Base-by-base conservation (phyloP, 169 alveolate species). In the Eimeria necatrix region DNA sequence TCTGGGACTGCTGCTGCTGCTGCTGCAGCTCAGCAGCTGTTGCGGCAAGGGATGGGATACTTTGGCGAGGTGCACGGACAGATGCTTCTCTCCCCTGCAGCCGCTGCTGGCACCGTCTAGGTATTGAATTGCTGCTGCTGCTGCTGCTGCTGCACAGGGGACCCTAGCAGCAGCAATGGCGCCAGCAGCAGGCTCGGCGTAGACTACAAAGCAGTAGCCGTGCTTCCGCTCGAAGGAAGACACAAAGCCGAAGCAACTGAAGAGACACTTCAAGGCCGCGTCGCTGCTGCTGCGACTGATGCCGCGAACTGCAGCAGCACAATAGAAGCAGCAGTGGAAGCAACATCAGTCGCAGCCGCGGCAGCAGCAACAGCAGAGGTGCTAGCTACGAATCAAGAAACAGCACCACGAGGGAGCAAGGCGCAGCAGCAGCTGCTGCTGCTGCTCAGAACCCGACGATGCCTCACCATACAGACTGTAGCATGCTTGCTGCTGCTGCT, bases 241-340 rank as follows among this genome's bases (percentile, higher is more conserved):
- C 16, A 83, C 12, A 9, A 0, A 22, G 20, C 91, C 91, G 16
- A 83, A 83, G 59, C 53, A 32, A 53, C 59, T 4, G 22, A 83
- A 83, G 26, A 56, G 91, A 7, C 22, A 46, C 10, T 7, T 20
- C 53, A 83, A 60, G 3, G 91, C n/a, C 41, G 49, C 26, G 52
- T 46, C 22, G 53, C 26, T 53, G 51, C 70, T 60, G 91, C 76
- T 83, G 53, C 91, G 73, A 51, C 91, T 83, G 46, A 83, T 24
- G 59, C 91, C 91, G 0, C 91, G 73, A 4, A 83, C 91, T 83
- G 91, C 74, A 53, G 46, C 46, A 73, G 20, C 56, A 22, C 83
- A 73, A 7, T n/a, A 73, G 83, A 32, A 73, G 83, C 83, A 73
- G 83, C 83, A 22, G n/a, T 6, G 24, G 83, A 53, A 73, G 52